These are phyloP conservation scores for Tulasnella sp. DNA, from an alignment of 768 basidiomycete genomes.

Conservation along the genomic window DNA sequence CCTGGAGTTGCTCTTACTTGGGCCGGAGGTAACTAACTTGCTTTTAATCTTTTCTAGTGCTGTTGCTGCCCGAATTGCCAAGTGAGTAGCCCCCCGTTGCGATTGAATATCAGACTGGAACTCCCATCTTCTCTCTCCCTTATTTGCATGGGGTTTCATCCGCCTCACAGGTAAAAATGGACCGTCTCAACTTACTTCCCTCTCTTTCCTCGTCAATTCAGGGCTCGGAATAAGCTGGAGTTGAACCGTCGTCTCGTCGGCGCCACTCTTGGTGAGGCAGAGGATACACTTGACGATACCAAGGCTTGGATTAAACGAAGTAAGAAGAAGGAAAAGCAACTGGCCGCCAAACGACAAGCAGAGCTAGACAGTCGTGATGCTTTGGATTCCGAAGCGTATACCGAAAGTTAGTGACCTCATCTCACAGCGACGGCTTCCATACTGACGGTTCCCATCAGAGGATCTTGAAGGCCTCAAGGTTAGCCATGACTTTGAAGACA, in stretches of 20 bases:
- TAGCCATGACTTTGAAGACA: slow-evolving; percentile 85
- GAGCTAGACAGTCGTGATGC: slow-evolving; percentile 80
- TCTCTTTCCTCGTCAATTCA: slow-evolving; percentile 44
- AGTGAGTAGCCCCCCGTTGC: slow-evolving; percentile 60
- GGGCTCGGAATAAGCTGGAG: slow-evolving; percentile 91
- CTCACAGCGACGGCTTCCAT: neutral
- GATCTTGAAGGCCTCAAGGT: slow-evolving; percentile 94
- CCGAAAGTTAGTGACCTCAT: slow-evolving; percentile 63
- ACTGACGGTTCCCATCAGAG: slow-evolving; percentile 44
- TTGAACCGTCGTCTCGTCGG: slow-evolving; percentile 90
- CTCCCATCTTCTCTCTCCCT: slow-evolving; percentile 17
- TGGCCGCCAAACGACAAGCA: slow-evolving; percentile 74
- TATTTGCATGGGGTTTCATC: neutral
- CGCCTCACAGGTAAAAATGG: neutral
- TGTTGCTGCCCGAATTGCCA: slow-evolving; percentile 66
- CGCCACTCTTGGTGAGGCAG: slow-evolving; percentile 83
- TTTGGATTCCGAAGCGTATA: slow-evolving; percentile 65
- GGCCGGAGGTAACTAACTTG: neutral
- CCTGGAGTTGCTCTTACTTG: neutral
- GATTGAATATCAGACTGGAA: slow-evolving; percentile 1
- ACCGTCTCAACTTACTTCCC: slow-evolving; percentile 42
- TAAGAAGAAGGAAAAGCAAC: slow-evolving; percentile 87
- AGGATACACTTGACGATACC: slow-evolving; percentile 68
- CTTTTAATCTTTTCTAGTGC: slow-evolving; percentile 29
- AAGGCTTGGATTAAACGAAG: slow-evolving; percentile 86